phyloP scores from a whole-genome alignment of 768 basidiomycete species.

The Leccinum incarnatum region DNA sequence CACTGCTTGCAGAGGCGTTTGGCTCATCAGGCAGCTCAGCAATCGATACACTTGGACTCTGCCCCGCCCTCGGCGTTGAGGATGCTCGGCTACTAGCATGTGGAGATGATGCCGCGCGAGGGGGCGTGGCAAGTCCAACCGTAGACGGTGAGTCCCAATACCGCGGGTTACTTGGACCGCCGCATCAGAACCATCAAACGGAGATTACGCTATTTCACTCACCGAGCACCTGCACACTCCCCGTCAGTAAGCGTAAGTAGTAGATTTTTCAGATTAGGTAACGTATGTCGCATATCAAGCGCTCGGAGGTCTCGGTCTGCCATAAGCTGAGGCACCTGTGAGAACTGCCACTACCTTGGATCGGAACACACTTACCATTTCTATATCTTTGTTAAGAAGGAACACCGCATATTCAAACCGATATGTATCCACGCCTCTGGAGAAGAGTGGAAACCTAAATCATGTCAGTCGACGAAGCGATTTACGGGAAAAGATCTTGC shows the following conservation, averaged over 20 bases:
- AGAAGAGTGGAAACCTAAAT: constrained; percentile 89
- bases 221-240: constrained; percentile 50
- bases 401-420: constrained; percentile 98
- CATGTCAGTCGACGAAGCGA: constrained; percentile 10
- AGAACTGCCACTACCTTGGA: neutral
- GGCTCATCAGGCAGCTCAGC: constrained; percentile 32
- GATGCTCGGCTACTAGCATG: constrained; percentile 10
- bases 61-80: constrained; percentile 29
- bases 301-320: constrained; percentile 83
- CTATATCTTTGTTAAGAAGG: constrained; percentile 94
- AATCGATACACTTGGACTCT: constrained; percentile 8
- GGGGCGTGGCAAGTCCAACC: constrained; percentile 26
- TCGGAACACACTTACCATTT: constrained; percentile 56
- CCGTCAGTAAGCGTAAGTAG: constrained; percentile 81
- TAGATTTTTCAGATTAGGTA: constrained; percentile 95
- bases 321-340: constrained; percentile 65
- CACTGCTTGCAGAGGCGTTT: constrained; percentile 49
- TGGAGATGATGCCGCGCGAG: constrained; percentile 21
- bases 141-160: constrained; percentile 21
- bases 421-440: constrained; percentile 93
- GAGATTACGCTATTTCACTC: constrained; percentile 24
- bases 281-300: constrained; percentile 91
- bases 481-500: constrained; percentile 29
- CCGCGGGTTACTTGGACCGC: constrained; percentile 16
- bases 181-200: constrained; percentile 9